These are phyloP conservation scores for Alnus rubra DNA, from an alignment of 306 rosid species.

Conservation along the genomic window DNA sequence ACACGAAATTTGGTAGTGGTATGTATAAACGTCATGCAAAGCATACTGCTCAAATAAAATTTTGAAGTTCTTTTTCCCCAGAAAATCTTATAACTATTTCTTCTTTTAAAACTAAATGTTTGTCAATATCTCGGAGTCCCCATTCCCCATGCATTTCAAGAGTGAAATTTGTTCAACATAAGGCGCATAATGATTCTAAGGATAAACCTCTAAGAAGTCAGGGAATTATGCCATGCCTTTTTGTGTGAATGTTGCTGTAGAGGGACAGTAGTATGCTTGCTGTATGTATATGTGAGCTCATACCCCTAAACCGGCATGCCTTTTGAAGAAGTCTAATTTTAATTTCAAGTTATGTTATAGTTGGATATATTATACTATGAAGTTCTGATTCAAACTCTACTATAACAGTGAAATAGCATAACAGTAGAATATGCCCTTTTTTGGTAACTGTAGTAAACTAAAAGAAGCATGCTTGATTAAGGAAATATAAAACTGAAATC, in stretches of 20 bases:
- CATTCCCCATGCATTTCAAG: neutral
- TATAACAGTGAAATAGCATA: neutral
- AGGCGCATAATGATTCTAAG: neutral
- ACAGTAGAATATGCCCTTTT: no score
- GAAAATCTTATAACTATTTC: neutral
- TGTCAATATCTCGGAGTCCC: neutral
- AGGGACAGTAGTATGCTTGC: neutral
- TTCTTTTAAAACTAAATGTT: neutral
- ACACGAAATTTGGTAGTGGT: neutral
- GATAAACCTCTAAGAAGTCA: neutral
- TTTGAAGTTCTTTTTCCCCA: neutral
- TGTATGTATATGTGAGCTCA: neutral
- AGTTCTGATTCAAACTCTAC: neutral
- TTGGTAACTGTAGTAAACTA: neutral
- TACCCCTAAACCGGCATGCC: neutral
- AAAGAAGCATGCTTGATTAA: neutral
- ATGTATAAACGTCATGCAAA: neutral
- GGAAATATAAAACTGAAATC: neutral
- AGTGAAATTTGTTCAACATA: neutral
- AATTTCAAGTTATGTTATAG: neutral
- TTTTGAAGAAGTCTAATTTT: neutral
- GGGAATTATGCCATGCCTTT: neutral
- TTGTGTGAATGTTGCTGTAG: neutral
- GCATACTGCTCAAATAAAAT: conserved; percentile 11
- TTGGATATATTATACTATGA: neutral